Evolutionary conservation across 2,329 filamentous ascomycete genomes (phyloP), one percentile per base, ranked within the genome.

Genomic region (Thielaviopsis euricoi): DNA sequence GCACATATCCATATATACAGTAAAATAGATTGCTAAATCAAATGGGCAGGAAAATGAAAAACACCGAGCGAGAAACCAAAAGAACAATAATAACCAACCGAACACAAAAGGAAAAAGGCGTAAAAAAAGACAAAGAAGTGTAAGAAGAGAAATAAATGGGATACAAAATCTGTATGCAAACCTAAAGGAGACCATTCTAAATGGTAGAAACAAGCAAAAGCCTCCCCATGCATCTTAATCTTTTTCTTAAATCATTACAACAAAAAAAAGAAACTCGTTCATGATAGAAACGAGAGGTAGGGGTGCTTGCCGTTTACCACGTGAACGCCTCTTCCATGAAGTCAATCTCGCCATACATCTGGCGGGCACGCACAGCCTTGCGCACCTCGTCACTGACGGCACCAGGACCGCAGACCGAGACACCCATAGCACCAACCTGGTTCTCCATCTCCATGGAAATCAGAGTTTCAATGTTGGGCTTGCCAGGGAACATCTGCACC

Each of bases 401-500:
- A 56, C 86, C 86, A 3, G 84, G 84, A 15, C 87, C 87, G 65
- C 86, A 90, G 2, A 89, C 86, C 17, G 78, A 79, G 15, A 90
- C 82, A 37, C 80, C 85, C 74, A 88, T 83, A 29, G 85, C 81
- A 60, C 86, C 86, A 53, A 89, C 73, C 65, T 87, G 85, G 65
- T 80, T 77, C 70, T 86, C 82, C 73, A 87, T 83, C 74, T 89
- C 86, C 65, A 82, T 81, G 58, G 82, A 78, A 60, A 90, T 73
- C 17, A 90, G 74, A 1, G 84, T 85, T 62, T 83, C 78, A 56
- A 88, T 82, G 67, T 89, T 87, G 19, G 85, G 85, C 64, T 85
- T 76, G 17, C 86, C 86, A 4, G 86, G 86, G 75, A 89, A 89
- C 86, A 90, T 90, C 68, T 89, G 86, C 13, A 91, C 86, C 19